These are phyloP conservation scores for Aaosphaeria arxii DNA, from an alignment of 2,329 filamentous ascomycete species.

Conservation along the genomic window DNA sequence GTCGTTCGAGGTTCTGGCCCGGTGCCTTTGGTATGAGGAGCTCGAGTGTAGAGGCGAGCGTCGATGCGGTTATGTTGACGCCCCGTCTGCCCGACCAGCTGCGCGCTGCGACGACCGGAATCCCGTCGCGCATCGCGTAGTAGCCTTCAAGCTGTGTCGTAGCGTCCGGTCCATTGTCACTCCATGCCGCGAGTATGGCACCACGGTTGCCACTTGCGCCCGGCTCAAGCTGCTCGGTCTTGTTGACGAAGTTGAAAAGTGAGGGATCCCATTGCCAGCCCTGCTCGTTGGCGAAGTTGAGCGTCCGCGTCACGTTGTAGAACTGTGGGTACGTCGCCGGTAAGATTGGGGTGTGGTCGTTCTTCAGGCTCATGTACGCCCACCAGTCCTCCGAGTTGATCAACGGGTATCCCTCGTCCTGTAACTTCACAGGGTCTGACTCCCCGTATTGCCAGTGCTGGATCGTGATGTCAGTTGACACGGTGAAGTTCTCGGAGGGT, in stretches of 20 bases:
- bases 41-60: constrained; percentile 34
- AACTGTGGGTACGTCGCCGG: constrained; percentile 48
- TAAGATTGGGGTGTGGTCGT: constrained; percentile 47
- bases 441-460: constrained; percentile 52
- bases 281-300: constrained; percentile 43
- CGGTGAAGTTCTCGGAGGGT: constrained; percentile 38
- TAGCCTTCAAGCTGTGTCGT: constrained; percentile 49
- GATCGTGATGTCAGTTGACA: constrained; percentile 40
- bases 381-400: constrained; percentile 52
- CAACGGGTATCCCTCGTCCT: constrained; percentile 36
- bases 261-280: constrained; percentile 49
- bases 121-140: constrained; percentile 46
- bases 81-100: constrained; percentile 44
- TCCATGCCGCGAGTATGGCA: constrained; percentile 47
- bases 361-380: constrained; percentile 56
- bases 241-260: constrained; percentile 44
- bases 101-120: constrained; percentile 43
- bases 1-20: constrained; percentile 45
- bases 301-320: constrained; percentile 43
- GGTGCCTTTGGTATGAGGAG: constrained; percentile 40
- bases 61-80: constrained; percentile 20
- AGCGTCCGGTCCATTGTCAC: constrained; percentile 49
- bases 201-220: constrained; percentile 33
- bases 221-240: constrained; percentile 36
- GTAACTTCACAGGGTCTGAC: constrained; percentile 44